A percentile compares a stretch with the other conserved stretches of the same genome.
Evolutionary conservation across 2,329 filamentous ascomycete genomes (phyloP).

Genomic region (Trichoderma sp.): DNA sequence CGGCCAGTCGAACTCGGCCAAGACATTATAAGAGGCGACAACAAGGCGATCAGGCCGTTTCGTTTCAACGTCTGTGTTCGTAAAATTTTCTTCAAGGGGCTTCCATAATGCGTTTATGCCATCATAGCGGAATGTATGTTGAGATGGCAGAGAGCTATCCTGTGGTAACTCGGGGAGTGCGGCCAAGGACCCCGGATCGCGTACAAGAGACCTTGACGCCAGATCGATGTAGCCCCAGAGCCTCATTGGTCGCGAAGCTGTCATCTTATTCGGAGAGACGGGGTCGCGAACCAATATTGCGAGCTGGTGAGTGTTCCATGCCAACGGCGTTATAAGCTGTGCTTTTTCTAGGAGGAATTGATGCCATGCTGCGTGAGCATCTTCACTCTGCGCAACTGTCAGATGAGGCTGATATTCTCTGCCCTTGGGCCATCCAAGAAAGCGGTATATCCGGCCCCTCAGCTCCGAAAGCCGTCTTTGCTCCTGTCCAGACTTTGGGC

Average conservation of each 20-base stretch:
- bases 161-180: not conserved
- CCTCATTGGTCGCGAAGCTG: conserved; percentile 52
- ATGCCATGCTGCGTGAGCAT: conserved; percentile 47
- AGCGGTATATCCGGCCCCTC: conserved; percentile 38
- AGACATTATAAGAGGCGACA: conserved; percentile 56
- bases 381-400: conserved; percentile 61
- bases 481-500: conserved; percentile 29
- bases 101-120: not conserved
- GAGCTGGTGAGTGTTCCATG: conserved; percentile 52
- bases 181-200: not conserved
- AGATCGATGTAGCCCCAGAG: conserved; percentile 55
- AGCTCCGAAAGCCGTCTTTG: conserved; percentile 37
- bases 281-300: conserved; percentile 55
- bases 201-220: conserved; percentile 20
- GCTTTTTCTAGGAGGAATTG: conserved; percentile 56
- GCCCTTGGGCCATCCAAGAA: conserved; percentile 37
- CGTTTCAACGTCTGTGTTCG: conserved; percentile 1
- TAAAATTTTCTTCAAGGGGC: not conserved
- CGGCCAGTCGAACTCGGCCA: conserved; percentile 54
- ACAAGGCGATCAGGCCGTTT: conserved; percentile 31
- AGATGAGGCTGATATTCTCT: conserved; percentile 50
- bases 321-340: conserved; percentile 47
- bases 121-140: not conserved
- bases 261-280: conserved; percentile 33
- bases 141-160: not conserved